Conservation (phyloP, 2,329 filamentous ascomycete species). For the Phaeophleospora eucalypticola region DNA sequence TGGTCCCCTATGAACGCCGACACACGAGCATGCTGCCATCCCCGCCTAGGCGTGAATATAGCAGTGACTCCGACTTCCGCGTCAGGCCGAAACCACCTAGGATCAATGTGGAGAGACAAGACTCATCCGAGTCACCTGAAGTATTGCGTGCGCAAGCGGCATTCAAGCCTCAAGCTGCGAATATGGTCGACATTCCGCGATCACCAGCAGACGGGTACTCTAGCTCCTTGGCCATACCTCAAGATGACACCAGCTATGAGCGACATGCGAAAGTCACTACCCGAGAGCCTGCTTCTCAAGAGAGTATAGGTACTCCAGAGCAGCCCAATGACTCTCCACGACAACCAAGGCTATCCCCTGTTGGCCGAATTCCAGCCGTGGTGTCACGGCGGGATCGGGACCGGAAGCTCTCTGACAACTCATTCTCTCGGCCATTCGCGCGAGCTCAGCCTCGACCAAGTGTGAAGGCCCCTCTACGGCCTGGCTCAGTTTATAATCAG, state of each 20-base stretch:
- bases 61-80: conserved; percentile 9
- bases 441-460: conserved; percentile 40
- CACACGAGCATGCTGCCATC: conserved; percentile 27
- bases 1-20: conserved; percentile 26
- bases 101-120: conserved; percentile 20
- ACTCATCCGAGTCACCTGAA: conserved; percentile 22
- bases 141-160: conserved; percentile 22
- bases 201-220: conserved; percentile 8
- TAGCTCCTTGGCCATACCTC: neutral
- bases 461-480: conserved; percentile 17
- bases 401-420: conserved; percentile 66
- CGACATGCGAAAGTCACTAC: conserved; percentile 6
- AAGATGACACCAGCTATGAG: conserved; percentile 8
- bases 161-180: conserved; percentile 18
- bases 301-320: conserved; percentile 30
- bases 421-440: conserved; percentile 78
- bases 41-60: conserved; percentile 14
- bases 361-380: conserved; percentile 82
- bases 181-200: conserved; percentile 18
- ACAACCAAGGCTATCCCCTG: conserved; percentile 60
- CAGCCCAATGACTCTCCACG: conserved; percentile 32
- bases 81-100: conserved; percentile 14
- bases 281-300: conserved; percentile 9
- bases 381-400: conserved; percentile 61
- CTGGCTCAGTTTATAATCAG: conserved; percentile 28